Conservation (phyloP, 768 basidiomycete species). For the Podaxis sp. region DNA sequence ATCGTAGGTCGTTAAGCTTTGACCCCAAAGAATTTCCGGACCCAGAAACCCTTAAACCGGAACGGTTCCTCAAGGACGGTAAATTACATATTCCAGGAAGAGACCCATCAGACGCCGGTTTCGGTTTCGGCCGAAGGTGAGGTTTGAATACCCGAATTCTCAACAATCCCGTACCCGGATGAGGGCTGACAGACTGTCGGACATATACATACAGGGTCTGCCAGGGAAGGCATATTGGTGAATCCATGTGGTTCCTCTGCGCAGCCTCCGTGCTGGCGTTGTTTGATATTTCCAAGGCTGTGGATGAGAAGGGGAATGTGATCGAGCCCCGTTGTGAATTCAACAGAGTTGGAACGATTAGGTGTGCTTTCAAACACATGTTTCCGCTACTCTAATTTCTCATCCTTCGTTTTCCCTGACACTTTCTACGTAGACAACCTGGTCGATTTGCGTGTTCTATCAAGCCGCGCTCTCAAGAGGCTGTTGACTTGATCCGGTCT, state of each 20-base stretch:
- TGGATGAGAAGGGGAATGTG: constrained; percentile 16
- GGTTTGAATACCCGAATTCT: constrained; percentile 6
- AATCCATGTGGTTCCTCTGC: constrained; percentile 19
- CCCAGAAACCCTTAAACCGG: constrained; percentile 47
- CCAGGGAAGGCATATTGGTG: constrained; percentile 25
- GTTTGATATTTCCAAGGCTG: constrained; percentile 18
- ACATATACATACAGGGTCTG: constrained; percentile 19
- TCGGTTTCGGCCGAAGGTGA: constrained; percentile 59
- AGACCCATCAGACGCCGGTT: constrained; percentile 48
- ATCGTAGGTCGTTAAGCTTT: constrained; percentile 39
- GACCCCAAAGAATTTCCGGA: constrained; percentile 46
- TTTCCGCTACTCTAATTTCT: not conserved
- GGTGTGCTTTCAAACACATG: not conserved
- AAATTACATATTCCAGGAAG: constrained; percentile 32
- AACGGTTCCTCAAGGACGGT: constrained; percentile 44
- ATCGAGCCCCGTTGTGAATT: constrained; percentile 16
- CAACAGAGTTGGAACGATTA: constrained; percentile 13
- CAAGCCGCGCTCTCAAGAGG: constrained; percentile 23
- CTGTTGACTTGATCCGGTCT: constrained; percentile 22
- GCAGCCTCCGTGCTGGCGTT: constrained; percentile 20
- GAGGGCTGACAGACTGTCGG: not conserved
- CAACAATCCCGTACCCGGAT: not conserved
- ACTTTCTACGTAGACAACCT: constrained; percentile 16
- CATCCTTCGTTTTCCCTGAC: not conserved
- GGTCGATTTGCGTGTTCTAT: constrained; percentile 28